phyloP scores from a whole-genome alignment of 164 flowering plant genomes.

The Vitis rotundifolia region DNA sequence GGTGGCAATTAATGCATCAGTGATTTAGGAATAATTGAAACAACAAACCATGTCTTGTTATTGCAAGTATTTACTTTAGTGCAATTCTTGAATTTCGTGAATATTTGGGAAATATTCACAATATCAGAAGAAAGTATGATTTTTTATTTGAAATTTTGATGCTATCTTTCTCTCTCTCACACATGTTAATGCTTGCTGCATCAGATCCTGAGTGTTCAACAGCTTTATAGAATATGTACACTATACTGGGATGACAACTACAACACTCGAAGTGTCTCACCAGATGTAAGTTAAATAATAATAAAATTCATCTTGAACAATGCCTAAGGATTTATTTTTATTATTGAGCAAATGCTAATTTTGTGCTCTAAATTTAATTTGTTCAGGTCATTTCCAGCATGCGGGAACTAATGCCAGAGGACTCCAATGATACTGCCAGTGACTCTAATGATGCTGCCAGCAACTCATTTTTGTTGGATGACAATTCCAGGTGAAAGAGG shows the following conservation, averaged over 20 bases:
- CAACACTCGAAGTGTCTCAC: constrained; percentile 59
- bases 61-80: too few species aligned
- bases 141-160: not conserved
- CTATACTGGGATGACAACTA: constrained; percentile 71
- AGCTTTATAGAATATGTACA: constrained; percentile 77
- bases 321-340: not conserved
- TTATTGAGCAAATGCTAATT: not conserved
- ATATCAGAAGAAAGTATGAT: not conserved
- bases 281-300: constrained; percentile 43
- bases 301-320: not conserved
- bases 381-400: constrained; percentile 80
- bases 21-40: too few species aligned
- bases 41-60: too few species aligned
- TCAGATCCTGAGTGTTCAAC: constrained; percentile 73
- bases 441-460: constrained; percentile 52
- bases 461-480: constrained; percentile 76
- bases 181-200: constrained; percentile 11
- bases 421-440: constrained; percentile 48
- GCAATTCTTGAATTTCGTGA: too few species aligned
- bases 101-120: too few species aligned
- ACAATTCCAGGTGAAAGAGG: constrained; percentile 63
- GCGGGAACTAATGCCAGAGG: constrained; percentile 57
- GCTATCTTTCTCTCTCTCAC: constrained; percentile 1
- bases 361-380: constrained; percentile 5
- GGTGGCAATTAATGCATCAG: too few species aligned